Base-by-base conservation (phyloP, 1,284 basidiomycete genomes). In the Cryptococcus neoformans region DNA sequence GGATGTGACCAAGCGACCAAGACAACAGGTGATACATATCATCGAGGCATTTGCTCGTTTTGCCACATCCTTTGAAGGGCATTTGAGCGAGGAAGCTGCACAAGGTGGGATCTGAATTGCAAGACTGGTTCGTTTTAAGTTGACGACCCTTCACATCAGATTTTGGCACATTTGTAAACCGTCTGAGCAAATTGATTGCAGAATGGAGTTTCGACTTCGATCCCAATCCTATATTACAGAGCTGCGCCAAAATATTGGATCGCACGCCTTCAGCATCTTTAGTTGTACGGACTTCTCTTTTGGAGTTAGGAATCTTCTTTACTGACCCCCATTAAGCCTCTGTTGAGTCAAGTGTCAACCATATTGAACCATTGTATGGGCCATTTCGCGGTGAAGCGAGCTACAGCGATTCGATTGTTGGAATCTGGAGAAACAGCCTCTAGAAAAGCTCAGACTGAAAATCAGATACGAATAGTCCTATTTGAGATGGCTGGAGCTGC, bases 141-240 rank as follows among this genome's bases (percentile, higher is more conserved):
- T 39, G 42, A 44, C 28, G 11, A 28, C 45, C 12, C 3, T 28
- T 28, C 28, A 3, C 3, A 28, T 28, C 28, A 64, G 66, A 57
- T 9, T 72, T 67, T 45, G 68, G 72, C 5, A 12, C 59, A 0
- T 72, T 75, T 57, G 44, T 74, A 17, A 58, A 54, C n/a, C 59
- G 66, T 6, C 55, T 74, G 0, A 57, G 62, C 47, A 73, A 72
- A 56, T 65, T 68, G 35, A 61, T 70, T 2, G 63, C 63, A 9
- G 71, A 74, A 28, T 73, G 66, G 64, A 59, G 65, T 49, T 44
- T 59, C 4, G 60, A 64, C 5, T 72, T 72, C 34, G 65, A 73
- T 53, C 69, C 73, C 9, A 69, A 73, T 42, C 61, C 66, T 0
- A 49, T 66, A 0, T 44, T 76, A 42, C 49, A 49, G 16, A 56